These are phyloP conservation scores for Byssothecium circinans DNA, from an alignment of 2,329 filamentous ascomycete genomes.

Conservation along the genomic window DNA sequence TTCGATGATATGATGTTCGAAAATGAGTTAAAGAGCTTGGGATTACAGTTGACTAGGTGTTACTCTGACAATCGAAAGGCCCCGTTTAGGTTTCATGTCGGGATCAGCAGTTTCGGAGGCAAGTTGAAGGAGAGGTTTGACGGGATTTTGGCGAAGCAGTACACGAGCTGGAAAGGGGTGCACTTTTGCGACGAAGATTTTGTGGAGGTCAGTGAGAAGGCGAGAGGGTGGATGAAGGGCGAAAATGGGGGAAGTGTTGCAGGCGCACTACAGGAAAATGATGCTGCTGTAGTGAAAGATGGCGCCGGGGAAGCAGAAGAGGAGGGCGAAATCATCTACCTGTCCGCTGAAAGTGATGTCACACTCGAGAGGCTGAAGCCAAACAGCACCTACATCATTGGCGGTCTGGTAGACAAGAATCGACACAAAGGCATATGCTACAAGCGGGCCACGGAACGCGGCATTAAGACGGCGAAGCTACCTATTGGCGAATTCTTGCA, in stretches of 20 bases:
- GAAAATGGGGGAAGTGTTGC: slow-evolving; percentile 61
- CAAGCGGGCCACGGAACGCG: slow-evolving; percentile 71
- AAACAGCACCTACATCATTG: slow-evolving; percentile 88
- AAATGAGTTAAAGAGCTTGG: slow-evolving; percentile 80
- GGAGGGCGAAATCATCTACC: slow-evolving; percentile 73
- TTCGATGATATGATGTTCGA: slow-evolving; percentile 90
- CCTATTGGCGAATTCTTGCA: slow-evolving; percentile 95
- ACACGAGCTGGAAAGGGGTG: slow-evolving; percentile 79
- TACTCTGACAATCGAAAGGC: slow-evolving; percentile 85
- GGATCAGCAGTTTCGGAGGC: slow-evolving; percentile 76
- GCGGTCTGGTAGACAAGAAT: slow-evolving; percentile 94
- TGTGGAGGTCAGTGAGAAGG: slow-evolving; percentile 64
- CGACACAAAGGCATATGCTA: slow-evolving; percentile 94
- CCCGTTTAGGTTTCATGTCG: slow-evolving; percentile 69
- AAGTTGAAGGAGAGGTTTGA: slow-evolving; percentile 77
- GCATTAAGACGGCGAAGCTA: slow-evolving; percentile 84
- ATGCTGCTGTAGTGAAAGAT: neutral
- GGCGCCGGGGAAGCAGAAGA: slow-evolving; percentile 20
- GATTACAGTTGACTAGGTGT: slow-evolving; percentile 78
- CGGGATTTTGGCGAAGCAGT: slow-evolving; percentile 68
- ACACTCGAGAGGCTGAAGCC: slow-evolving; percentile 82
- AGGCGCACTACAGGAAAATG: slow-evolving; percentile 55
- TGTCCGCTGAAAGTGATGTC: slow-evolving; percentile 87
- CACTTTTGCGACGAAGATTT: slow-evolving; percentile 76
- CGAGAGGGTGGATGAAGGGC: slow-evolving; percentile 68